Conservation (phyloP, 1,139 yeast genomes). For the Zhuliangozyma blackwelliae region DNA sequence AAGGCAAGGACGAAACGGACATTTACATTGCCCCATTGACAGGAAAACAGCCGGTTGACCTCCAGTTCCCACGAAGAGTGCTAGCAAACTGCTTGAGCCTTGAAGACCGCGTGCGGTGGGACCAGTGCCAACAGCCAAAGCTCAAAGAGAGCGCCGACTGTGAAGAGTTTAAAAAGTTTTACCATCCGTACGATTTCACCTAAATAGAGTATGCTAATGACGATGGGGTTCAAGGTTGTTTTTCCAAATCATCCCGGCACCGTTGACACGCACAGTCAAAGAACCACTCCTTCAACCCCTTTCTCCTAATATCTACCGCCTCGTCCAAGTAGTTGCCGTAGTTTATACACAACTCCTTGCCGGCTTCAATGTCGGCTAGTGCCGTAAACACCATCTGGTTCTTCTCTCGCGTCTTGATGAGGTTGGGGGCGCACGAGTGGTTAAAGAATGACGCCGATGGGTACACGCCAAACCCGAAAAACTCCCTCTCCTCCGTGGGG, state of each 20-base stretch:
- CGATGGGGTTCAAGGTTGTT: neutral
- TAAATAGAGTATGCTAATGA: neutral
- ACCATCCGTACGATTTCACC: constrained; percentile 43
- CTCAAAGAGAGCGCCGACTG: constrained; percentile 60
- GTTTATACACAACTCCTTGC: constrained; percentile 57
- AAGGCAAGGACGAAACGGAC: constrained; percentile 11
- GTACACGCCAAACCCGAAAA: constrained; percentile 61
- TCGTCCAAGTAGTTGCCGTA: constrained; percentile 54
- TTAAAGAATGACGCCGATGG: constrained; percentile 71
- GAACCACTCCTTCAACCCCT: constrained; percentile 53
- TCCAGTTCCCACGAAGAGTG: constrained; percentile 78
- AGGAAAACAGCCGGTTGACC: constrained; percentile 41
- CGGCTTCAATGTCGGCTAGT: constrained; percentile 25
- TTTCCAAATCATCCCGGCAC: constrained; percentile 23
- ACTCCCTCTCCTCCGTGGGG: constrained; percentile 50
- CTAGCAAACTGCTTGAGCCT: constrained; percentile 55
- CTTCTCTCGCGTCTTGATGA: constrained; percentile 24
- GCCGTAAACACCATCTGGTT: constrained; percentile 23
- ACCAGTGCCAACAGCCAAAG: constrained; percentile 59
- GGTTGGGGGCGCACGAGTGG: constrained; percentile 58
- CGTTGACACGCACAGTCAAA: constrained; percentile 53
- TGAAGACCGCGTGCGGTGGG: constrained; percentile 69
- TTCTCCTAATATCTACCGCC: constrained; percentile 37
- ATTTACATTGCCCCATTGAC: constrained; percentile 24
- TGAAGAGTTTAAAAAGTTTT: constrained; percentile 50